A percentile compares a stretch with the other conserved stretches of the same genome.
These are phyloP conservation scores for Skeletonema menzelii DNA, from an alignment of 108 stramenopile species.

Conservation along the genomic window DNA sequence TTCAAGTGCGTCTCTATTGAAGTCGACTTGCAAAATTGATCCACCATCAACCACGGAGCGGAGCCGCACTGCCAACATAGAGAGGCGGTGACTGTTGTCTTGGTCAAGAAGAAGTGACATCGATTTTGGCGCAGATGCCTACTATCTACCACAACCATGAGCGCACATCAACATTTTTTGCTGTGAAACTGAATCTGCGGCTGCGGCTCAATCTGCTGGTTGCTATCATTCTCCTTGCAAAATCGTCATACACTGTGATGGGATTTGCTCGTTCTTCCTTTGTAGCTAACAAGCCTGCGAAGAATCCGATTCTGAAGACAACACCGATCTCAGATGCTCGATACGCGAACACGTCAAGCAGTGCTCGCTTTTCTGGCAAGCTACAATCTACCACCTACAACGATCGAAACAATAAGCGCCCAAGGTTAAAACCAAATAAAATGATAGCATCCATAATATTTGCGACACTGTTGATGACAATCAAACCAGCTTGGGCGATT, in stretches of 20 bases:
- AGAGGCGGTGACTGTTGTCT: too few relatives aligned
- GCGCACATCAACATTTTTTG: not conserved
- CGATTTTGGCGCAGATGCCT: not conserved
- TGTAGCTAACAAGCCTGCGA: not conserved
- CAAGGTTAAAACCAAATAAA: not conserved
- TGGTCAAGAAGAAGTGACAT: not conserved
- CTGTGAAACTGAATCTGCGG: not conserved
- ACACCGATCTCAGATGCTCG: not conserved
- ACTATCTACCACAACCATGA: not conserved
- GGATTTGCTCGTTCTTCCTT: not conserved
- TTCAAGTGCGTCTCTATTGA: too few relatives aligned
- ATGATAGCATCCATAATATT: not conserved
- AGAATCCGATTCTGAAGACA: not conserved
- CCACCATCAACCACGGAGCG: too few relatives aligned
- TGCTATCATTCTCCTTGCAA: not conserved
- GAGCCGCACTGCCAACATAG: too few relatives aligned
- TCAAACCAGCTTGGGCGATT: not conserved
- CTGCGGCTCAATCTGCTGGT: not conserved
- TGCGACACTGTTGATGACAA: not conserved
- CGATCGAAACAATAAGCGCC: not conserved
- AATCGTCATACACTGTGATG: not conserved
- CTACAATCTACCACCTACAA: not conserved
- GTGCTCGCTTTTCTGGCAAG: not conserved
- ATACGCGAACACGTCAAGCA: not conserved
- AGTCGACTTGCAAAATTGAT: too few relatives aligned